Conservation (phyloP, 768 basidiomycete species). For the Cystobasidium tubakii region DNA sequence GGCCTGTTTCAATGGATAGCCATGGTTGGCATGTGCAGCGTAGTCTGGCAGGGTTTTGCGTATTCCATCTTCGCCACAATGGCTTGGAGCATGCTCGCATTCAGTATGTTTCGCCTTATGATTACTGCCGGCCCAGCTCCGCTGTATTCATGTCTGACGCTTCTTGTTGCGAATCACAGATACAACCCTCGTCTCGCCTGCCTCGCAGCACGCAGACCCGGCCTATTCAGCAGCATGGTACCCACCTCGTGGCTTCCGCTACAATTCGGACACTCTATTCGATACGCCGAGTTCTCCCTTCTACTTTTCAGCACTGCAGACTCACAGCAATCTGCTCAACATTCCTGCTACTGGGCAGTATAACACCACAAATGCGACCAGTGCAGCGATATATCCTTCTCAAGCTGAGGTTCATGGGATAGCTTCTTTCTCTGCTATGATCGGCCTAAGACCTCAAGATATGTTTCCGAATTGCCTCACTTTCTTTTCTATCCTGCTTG, state of each 20-base stretch:
- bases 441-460: slow-evolving; percentile 75
- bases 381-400: slow-evolving; percentile 12
- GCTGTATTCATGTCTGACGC: too few species aligned
- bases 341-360: slow-evolving; percentile 31
- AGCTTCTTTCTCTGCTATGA: slow-evolving; percentile 70
- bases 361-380: slow-evolving; percentile 11
- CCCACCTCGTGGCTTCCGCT: slow-evolving; percentile 18
- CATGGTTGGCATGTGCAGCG: slow-evolving; percentile 80
- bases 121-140: background rate
- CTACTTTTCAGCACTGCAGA: slow-evolving; percentile 61
- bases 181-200: slow-evolving; percentile 17
- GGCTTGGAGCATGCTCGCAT: slow-evolving; percentile 12
- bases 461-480: slow-evolving; percentile 79
- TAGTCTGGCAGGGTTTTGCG: slow-evolving; percentile 86
- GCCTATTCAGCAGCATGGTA: slow-evolving; percentile 3
- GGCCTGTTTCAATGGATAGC: slow-evolving; percentile 92
- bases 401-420: slow-evolving; percentile 59
- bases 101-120: background rate
- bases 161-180: background rate
- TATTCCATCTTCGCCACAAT: slow-evolving; percentile 58
- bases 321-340: slow-evolving; percentile 65
- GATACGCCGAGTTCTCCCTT: slow-evolving; percentile 66
- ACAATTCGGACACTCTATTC: slow-evolving; percentile 47
- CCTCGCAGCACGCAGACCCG: slow-evolving; percentile 16
- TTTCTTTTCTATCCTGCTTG: slow-evolving; percentile 66